Base-by-base conservation (phyloP, 2,329 filamentous ascomycete genomes). In the Fusarium denticulatum region DNA sequence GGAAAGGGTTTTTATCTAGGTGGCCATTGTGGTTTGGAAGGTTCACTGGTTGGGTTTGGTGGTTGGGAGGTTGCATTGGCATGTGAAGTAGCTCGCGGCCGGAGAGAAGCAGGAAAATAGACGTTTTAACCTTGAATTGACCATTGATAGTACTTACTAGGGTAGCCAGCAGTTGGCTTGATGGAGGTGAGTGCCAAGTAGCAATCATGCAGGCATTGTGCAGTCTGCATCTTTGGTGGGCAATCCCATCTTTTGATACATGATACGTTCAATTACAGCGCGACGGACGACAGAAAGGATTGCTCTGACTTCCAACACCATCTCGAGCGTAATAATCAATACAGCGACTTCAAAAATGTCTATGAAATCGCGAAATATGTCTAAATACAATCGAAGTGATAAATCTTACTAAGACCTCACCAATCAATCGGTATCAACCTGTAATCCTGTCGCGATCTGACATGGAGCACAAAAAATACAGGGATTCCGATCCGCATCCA, bases 221-320 rank as follows among this genome's bases (percentile, higher is more conserved):
- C 20, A 37, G 1, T 39, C 32, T 10, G 10, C 3, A 36, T 24
- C 6, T 22, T 4, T 30, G 26, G 16, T 1, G 2, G 14, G n/a
- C 3, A 3, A 49, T 36, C 0, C 5, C 15, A 15, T 1, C 5
- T 5, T 34, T 36, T 24, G 11, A 16, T 18, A 4, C 18, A 46
- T n/a, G n/a, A n/a, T n/a, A n/a, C n/a, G n/a, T n/a, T 53, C 18
- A 22, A 22, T 34, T 3, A 2, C 14, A 26, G 5, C 7, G 11
- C 7, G 16, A 16, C 2, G 0, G 11, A 6, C 6, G 0, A 22
- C 9, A 5, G 2, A 24, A 22, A 1, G 2, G n/a, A 15, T 28
- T 11, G 7, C 11, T 26, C 1, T n/a, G n/a, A n/a, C n/a, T n/a
- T n/a, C n/a, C n/a, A n/a, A n/a, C n/a, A n/a, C n/a, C n/a, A n/a